Conservation (phyloP, 2,329 filamentous ascomycete genomes). For the Sarocladium oryzae region DNA sequence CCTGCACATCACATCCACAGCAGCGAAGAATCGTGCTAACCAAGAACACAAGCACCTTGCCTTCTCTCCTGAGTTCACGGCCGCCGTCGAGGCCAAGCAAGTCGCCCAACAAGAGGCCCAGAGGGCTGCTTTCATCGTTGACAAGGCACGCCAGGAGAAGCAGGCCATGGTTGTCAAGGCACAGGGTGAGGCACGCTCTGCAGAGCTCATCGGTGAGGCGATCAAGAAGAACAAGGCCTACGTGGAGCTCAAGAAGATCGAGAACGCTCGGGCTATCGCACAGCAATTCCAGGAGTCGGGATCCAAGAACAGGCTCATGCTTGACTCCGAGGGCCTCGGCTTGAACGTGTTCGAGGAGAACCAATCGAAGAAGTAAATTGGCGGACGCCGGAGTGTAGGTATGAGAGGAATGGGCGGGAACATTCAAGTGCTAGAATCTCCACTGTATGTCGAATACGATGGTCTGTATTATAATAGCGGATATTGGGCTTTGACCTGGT, state of each 20-base stretch:
- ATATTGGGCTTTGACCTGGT: constrained; percentile 9
- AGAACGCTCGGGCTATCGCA: constrained; percentile 91
- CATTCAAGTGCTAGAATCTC: constrained; percentile 21
- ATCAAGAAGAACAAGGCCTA: constrained; percentile 99
- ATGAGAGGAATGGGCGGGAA: neutral
- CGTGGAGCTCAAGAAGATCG: constrained; percentile 94
- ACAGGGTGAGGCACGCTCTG: constrained; percentile 97
- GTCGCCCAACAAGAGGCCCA: constrained; percentile 89
- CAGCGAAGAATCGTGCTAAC: too few relatives aligned
- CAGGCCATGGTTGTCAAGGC: constrained; percentile 97
- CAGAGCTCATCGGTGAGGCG: constrained; percentile 94
- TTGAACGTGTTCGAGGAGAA: constrained; percentile 68
- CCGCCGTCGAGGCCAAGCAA: constrained; percentile 67
- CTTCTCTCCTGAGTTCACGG: constrained; percentile 68
- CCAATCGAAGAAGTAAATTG: constrained; percentile 29
- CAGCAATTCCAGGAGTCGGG: constrained; percentile 76
- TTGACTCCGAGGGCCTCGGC: constrained; percentile 85
- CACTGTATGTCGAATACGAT: constrained; percentile 29
- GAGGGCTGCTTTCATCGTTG: constrained; percentile 92
- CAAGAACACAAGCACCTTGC: constrained; percentile 53
- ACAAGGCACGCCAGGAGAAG: constrained; percentile 99
- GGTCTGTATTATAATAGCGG: constrained; percentile 11
- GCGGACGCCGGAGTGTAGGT: neutral
- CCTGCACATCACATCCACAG: neutral
- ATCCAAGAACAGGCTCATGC: constrained; percentile 86